These are phyloP conservation scores for Nigrospora osmanthi DNA, from an alignment of 2,329 filamentous ascomycete species.

Conservation along the genomic window DNA sequence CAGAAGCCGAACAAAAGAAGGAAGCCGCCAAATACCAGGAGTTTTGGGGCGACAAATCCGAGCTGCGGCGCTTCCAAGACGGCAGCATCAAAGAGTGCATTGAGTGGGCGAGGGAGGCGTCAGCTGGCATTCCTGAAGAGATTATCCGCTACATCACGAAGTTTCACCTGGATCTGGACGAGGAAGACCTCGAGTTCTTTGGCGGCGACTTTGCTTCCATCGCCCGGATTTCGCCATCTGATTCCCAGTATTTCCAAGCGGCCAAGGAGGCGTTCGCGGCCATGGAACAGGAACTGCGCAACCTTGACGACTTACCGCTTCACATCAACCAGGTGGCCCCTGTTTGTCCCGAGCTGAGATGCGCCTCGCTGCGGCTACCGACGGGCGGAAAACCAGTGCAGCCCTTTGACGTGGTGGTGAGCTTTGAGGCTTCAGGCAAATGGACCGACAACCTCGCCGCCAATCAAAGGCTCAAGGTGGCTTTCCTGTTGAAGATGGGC, in stretches of 20 bases:
- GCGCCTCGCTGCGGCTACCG: conserved; percentile 55
- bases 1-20: conserved; percentile 75
- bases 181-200: conserved; percentile 43
- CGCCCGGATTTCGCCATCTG: conserved; percentile 36
- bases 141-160: conserved; percentile 67
- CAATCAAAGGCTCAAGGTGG: conserved; percentile 89
- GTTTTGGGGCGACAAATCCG: conserved; percentile 93
- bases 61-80: conserved; percentile 89
- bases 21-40: conserved; percentile 74
- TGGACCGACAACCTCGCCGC: conserved; percentile 91
- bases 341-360: conserved; percentile 65
- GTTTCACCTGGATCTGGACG: conserved; percentile 57
- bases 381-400: conserved; percentile 31
- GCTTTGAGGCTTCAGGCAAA: conserved; percentile 86
- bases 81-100: conserved; percentile 89
- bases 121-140: conserved; percentile 50
- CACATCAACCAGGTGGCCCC: conserved; percentile 74
- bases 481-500: conserved; percentile 73
- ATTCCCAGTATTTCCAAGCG: conserved; percentile 56
- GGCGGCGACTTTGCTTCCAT: conserved; percentile 35
- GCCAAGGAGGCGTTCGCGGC: conserved; percentile 62
- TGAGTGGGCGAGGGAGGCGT: conserved; percentile 65
- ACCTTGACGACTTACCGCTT: conserved; percentile 77
- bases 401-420: conserved; percentile 73
- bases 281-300: conserved; percentile 70